Evolutionary conservation across 139 green algal species (phyloP).

Genomic region (Chlorella sp.): DNA sequence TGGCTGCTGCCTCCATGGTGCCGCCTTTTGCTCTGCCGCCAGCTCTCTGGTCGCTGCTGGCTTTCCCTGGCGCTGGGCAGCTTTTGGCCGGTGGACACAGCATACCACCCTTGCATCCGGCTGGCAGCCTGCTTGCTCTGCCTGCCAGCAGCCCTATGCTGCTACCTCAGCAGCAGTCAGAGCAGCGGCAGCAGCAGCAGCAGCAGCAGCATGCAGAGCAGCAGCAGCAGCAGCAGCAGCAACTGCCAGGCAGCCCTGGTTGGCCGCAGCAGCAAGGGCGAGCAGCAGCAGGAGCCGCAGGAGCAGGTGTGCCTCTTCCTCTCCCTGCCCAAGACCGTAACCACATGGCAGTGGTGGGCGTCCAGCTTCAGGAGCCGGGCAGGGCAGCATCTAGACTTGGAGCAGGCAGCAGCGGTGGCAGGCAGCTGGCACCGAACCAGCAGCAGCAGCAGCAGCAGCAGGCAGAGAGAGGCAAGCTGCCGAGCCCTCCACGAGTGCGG

Average conservation of each 20-base stretch:
- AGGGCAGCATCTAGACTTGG: neutral
- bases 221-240: neutral
- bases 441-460: neutral
- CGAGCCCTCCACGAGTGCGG: conserved; percentile 14
- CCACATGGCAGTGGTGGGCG: neutral
- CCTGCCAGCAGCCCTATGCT: neutral
- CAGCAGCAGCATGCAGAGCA: neutral
- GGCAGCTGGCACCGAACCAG: neutral
- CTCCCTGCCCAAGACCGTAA: neutral
- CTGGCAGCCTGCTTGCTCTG: too few relatives aligned
- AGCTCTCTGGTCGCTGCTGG: neutral
- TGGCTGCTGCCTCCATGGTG: neutral
- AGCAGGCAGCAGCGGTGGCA: neutral
- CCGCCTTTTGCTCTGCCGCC: neutral
- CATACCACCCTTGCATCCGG: neutral
- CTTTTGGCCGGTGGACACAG: neutral
- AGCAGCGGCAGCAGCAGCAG: neutral
- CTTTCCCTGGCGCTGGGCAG: neutral
- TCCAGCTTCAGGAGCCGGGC: neutral
- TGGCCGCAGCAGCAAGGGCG: neutral
- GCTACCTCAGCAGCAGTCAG: neutral
- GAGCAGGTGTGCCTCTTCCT: neutral
- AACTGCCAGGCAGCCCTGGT: neutral
- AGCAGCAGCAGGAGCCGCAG: neutral
- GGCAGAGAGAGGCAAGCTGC: neutral